Base-by-base conservation (phyloP, 495 filamentous ascomycete species). In the Talaromyces stipitatus region DNA sequence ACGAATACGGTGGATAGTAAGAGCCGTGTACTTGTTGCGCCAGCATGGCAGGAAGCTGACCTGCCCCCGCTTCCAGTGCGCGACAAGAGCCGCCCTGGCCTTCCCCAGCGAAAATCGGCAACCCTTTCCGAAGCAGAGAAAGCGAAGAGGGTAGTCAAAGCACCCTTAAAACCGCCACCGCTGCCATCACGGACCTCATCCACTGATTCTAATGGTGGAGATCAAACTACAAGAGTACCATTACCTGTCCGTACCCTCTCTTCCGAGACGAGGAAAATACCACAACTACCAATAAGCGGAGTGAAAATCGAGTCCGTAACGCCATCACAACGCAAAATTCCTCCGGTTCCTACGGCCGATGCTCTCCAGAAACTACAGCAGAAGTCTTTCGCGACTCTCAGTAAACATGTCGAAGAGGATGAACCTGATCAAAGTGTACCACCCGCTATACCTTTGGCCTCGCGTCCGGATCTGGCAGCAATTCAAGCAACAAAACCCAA, bases 391-490 rank as follows among this genome's bases (percentile, higher is more conserved):
- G 69, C 64, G 14, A 63, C 64, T n/a, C 56, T 73, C 60, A 77
- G 71, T 51, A 72, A 68, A 29, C 64, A 56, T 23, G 29, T 64
- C 51, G 41, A 66, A 58, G 61, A 56, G 27, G 26, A 24, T 18
- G 62, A 56, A 14, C 51, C 62, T 3, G 54, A 50, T 26, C 10
- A 59, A 16, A 68, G 56, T 27, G 59, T 48, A 14, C 78, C 83
- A 8, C 84, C 84, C 4, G 83, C 83, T 2, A 67, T 86, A 23
- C 84, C 83, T 6, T 58, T 74, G 36, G 66, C 70, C 27, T 81
- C 83, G 32, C 75, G 80, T n/a, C 84, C 83, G 2, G 77, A 86
- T 62, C 70, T 85, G 7, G 76, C 77, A 3, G 76, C 78, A 48
- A 64, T 82, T 2, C 69, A 77, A 60, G 75, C 77, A 10, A 79